phyloP scores from a whole-genome alignment of 1,284 basidiomycete genomes.

The Tausonia pullulans region DNA sequence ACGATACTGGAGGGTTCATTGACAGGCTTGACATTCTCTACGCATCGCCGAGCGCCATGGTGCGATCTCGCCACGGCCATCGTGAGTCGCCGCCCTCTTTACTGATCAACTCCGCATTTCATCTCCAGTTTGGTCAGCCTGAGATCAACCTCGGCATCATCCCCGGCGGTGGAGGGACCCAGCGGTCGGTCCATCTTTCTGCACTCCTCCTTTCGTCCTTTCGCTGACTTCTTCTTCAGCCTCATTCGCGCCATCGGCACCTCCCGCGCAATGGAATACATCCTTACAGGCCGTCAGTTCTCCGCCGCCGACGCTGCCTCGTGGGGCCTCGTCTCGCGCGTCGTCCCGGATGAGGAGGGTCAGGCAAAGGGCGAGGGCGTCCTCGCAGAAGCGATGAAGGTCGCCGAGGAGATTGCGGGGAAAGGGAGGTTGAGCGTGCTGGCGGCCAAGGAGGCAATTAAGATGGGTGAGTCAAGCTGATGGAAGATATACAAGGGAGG shows the following conservation, averaged over 20 bases:
- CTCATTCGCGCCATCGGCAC: constrained; percentile 82
- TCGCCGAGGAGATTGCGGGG: constrained; percentile 68
- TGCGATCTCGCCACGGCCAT: not conserved
- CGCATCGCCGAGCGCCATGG: constrained; percentile 75
- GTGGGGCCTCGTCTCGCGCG: constrained; percentile 74
- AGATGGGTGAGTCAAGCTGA: constrained; percentile 51
- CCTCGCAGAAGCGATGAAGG: constrained; percentile 74
- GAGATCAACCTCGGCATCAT: constrained; percentile 97
- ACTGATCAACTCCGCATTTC: not conserved
- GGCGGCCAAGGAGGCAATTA: constrained; percentile 91
- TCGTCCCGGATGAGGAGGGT: constrained; percentile 42
- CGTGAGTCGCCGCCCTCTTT: not conserved
- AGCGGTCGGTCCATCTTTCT: constrained; percentile 29
- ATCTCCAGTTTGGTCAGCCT: constrained; percentile 68
- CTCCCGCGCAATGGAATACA: constrained; percentile 89
- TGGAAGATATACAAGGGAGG: too few species aligned
- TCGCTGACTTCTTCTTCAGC: constrained; percentile 28
- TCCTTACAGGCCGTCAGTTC: constrained; percentile 49
- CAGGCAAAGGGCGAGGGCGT: constrained; percentile 60
- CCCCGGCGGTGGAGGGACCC: constrained; percentile 49
- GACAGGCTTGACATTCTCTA: constrained; percentile 76
- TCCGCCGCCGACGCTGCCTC: constrained; percentile 69
- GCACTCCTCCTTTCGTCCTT: not conserved
- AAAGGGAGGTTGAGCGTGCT: constrained; percentile 78
- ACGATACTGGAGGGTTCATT: not conserved